Evolutionary conservation across 768 basidiomycete genomes (phyloP).

Genomic region (Gelatoporia subvermispora): DNA sequence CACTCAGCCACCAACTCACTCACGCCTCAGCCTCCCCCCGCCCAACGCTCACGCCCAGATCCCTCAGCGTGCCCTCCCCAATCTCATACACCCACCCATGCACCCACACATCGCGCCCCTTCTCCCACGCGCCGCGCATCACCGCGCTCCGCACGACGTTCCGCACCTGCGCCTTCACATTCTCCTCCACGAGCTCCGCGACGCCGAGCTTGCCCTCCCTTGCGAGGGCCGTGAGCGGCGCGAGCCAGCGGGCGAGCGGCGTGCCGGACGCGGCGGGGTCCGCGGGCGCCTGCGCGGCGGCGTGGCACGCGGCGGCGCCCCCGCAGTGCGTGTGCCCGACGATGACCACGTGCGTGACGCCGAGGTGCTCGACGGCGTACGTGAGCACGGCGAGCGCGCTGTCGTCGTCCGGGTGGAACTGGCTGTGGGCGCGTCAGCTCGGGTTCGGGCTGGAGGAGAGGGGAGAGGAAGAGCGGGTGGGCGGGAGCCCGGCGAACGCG

Average conservation of each 20-base stretch:
- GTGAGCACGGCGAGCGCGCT: slow-evolving; percentile 67
- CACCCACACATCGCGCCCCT: slow-evolving; percentile 22
- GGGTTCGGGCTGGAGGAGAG: no score
- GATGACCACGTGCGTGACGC: slow-evolving; percentile 77
- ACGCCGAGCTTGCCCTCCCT: slow-evolving; percentile 4
- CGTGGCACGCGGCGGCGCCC: slow-evolving; percentile 57
- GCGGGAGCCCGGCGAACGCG: no score
- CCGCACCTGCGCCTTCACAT: slow-evolving; percentile 33
- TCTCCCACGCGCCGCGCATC: slow-evolving; percentile 23
- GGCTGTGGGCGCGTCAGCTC: slow-evolving; percentile 35
- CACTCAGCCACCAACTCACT: no score
- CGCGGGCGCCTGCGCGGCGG: slow-evolving; percentile 35
- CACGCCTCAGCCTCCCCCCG: no score
- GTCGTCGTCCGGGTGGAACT: slow-evolving; percentile 68
- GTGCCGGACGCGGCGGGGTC: slow-evolving; percentile 22
- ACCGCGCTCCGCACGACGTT: slow-evolving; percentile 19
- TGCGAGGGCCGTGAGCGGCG: slow-evolving; percentile 56
- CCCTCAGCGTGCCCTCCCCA: slow-evolving; percentile 50
- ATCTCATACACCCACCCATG: slow-evolving; percentile 67
- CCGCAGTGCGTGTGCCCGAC: slow-evolving; percentile 85
- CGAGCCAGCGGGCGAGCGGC: slow-evolving; percentile 65
- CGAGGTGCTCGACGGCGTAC: slow-evolving; percentile 67
- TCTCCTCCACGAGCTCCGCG: slow-evolving; percentile 46
- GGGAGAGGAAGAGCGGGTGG: no score
- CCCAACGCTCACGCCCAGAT: slow-evolving; percentile 41